These are phyloP conservation scores for Halenospora varia DNA, from an alignment of 495 filamentous ascomycete genomes.

Conservation along the genomic window DNA sequence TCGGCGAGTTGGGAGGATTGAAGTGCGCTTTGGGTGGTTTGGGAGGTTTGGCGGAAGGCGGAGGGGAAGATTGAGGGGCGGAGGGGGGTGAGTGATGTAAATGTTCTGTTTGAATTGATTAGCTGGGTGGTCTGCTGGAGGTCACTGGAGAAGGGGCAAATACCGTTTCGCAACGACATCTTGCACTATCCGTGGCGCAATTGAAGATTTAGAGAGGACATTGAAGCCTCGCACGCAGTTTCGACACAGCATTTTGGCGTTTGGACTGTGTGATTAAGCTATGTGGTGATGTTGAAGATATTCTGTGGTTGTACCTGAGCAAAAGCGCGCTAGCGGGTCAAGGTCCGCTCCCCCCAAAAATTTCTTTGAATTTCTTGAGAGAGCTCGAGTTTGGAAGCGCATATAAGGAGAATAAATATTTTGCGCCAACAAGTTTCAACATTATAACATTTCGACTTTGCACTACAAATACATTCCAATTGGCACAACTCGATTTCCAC, in stretches of 20 bases:
- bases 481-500: too few relatives aligned
- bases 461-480: too few relatives aligned
- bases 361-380: not conserved
- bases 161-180: constrained; percentile 16
- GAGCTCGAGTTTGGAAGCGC: too few relatives aligned
- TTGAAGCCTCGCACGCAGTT: constrained; percentile 21
- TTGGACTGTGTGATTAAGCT: not conserved
- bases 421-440: not conserved
- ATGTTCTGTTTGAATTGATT: constrained; percentile 25
- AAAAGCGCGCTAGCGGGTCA: constrained; percentile 9
- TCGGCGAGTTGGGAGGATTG: too few relatives aligned
- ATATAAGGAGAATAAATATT: not conserved
- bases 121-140: not conserved
- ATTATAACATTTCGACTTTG: too few relatives aligned
- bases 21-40: too few relatives aligned
- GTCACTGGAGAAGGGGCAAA: not conserved
- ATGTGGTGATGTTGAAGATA: not conserved
- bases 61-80: constrained; percentile 31
- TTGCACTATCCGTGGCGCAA: constrained; percentile 26
- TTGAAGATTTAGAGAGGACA: constrained; percentile 29
- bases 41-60: constrained; percentile 25
- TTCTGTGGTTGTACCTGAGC: not conserved
- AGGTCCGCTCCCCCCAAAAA: constrained; percentile 3
- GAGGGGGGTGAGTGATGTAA: constrained; percentile 31
- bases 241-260: constrained; percentile 25